Evolutionary conservation across 108 stramenopile genomes (phyloP).

Genomic region (Cylindrotheca closterium): DNA sequence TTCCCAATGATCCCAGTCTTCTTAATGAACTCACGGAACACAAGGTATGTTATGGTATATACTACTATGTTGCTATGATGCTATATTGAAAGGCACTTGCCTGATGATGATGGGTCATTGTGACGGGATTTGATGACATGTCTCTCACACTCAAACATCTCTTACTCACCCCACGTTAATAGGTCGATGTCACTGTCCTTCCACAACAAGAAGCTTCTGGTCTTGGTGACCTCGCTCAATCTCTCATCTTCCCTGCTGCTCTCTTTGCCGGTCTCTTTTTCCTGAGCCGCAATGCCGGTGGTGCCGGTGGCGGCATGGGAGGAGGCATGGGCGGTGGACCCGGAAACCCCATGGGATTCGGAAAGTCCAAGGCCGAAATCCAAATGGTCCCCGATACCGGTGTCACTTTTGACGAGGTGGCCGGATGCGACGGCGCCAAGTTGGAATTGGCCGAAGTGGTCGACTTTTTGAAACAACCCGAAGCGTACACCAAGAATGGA

Average conservation of each 20-base stretch:
- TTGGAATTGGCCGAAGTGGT: conserved; percentile 94
- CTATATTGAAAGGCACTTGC: too few species aligned
- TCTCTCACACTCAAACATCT: too few species aligned
- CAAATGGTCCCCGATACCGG: conserved; percentile 88
- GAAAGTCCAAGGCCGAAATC: conserved; percentile 87
- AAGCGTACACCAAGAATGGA: conserved; percentile 84
- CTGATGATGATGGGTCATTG: too few species aligned
- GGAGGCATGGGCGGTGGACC: conserved; percentile 62
- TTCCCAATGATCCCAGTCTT: conserved; percentile 94
- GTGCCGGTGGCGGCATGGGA: conserved; percentile 42
- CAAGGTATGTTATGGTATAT: conserved; percentile 53
- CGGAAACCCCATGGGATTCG: conserved; percentile 87
- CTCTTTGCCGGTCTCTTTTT: conserved; percentile 93
- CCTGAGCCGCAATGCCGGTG: conserved; percentile 78
- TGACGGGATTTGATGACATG: too few species aligned
- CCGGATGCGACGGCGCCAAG: conserved; percentile 96
- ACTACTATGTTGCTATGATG: not conserved
- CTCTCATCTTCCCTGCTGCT: conserved; percentile 81
- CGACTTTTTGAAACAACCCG: conserved; percentile 96
- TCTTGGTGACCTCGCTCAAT: conserved; percentile 78
- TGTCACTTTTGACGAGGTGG: conserved; percentile 95
- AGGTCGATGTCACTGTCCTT: conserved; percentile 88
- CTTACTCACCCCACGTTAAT: too few species aligned
- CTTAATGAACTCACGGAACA: conserved; percentile 84
- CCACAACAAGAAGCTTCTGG: conserved; percentile 75